Conservation (phyloP, 1,284 basidiomycete genomes). For the Leccinum subfulvum region DNA sequence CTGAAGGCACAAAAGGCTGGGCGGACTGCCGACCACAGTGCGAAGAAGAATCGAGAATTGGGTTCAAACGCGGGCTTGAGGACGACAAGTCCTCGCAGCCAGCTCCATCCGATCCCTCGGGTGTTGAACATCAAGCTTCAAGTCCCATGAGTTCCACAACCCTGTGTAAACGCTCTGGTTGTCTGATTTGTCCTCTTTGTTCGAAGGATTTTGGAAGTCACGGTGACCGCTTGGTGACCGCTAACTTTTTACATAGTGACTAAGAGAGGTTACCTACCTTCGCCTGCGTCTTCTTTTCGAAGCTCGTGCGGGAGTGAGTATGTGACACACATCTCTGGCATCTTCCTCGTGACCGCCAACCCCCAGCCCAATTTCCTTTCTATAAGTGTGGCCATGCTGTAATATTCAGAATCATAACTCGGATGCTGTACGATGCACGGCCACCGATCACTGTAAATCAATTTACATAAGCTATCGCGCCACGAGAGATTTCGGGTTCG, state of each 20-base stretch:
- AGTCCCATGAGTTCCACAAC: slow-evolving; percentile 29
- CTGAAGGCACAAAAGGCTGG: slow-evolving; percentile 33
- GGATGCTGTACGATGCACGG: too few relatives aligned
- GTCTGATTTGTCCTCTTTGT: not conserved
- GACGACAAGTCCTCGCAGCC: slow-evolving; percentile 21
- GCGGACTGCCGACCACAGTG: slow-evolving; percentile 27
- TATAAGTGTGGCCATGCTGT: not conserved
- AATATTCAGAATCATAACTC: too few relatives aligned
- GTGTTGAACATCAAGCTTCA: slow-evolving; percentile 17
- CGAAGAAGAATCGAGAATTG: slow-evolving; percentile 13
- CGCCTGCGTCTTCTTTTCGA: not conserved
- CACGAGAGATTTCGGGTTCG: too few relatives aligned
- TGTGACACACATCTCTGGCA: not conserved
- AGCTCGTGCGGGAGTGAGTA: not conserved
- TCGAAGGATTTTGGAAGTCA: slow-evolving; percentile 1
- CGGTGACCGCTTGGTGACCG: too few relatives aligned
- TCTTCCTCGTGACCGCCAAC: not conserved
- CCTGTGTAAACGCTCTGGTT: slow-evolving; percentile 7
- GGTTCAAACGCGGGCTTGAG: slow-evolving; percentile 18
- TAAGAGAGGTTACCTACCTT: too few relatives aligned
- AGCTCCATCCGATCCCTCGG: slow-evolving; percentile 34
- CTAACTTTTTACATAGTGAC: too few relatives aligned
- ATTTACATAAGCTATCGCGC: too few relatives aligned
- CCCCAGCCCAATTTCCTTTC: not conserved
- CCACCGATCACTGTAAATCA: too few relatives aligned